phyloP scores from a whole-genome alignment of 1,284 basidiomycete species.

The Boletus smithii region DNA sequence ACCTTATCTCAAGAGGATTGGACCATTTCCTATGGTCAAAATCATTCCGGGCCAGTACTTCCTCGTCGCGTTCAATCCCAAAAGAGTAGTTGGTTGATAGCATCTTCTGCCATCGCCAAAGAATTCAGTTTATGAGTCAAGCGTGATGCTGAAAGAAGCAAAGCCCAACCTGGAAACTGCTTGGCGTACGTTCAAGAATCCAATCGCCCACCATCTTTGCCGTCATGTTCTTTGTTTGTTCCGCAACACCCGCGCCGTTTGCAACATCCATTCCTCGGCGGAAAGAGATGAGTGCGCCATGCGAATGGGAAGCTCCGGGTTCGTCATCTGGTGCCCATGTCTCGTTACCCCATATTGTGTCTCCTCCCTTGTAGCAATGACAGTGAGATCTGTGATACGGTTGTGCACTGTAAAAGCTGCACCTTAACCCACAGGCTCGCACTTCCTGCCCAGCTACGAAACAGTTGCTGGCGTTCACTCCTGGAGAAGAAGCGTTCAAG shows the following conservation, averaged over 20 bases:
- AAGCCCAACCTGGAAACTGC: slow-evolving; percentile 68
- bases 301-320: slow-evolving; percentile 57
- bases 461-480: slow-evolving; percentile 85
- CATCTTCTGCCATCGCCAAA: slow-evolving; percentile 69
- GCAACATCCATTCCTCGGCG: slow-evolving; percentile 35
- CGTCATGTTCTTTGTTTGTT: slow-evolving; percentile 68
- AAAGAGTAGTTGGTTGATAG: slow-evolving; percentile 87
- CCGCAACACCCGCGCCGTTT: slow-evolving; percentile 4
- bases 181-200: slow-evolving; percentile 83
- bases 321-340: slow-evolving; percentile 78
- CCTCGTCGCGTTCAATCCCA: slow-evolving; percentile 82
- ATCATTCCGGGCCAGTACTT: slow-evolving; percentile 62
- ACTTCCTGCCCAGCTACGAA: slow-evolving; percentile 94
- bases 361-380: slow-evolving; percentile 62
- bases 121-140: slow-evolving; percentile 1
- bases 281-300: slow-evolving; percentile 85
- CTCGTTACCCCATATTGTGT: slow-evolving; percentile 85
- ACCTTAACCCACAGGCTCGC: slow-evolving; percentile 93
- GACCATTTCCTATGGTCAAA: slow-evolving; percentile 82
- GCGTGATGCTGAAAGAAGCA: neutral
- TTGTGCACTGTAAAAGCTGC: neutral
- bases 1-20: slow-evolving; percentile 92
- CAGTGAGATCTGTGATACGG: slow-evolving; percentile 1
- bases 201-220: slow-evolving; percentile 72
- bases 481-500: slow-evolving; percentile 88